Conservation (phyloP, 208 protist genomes). For the Leishmania martiniquensis region DNA sequence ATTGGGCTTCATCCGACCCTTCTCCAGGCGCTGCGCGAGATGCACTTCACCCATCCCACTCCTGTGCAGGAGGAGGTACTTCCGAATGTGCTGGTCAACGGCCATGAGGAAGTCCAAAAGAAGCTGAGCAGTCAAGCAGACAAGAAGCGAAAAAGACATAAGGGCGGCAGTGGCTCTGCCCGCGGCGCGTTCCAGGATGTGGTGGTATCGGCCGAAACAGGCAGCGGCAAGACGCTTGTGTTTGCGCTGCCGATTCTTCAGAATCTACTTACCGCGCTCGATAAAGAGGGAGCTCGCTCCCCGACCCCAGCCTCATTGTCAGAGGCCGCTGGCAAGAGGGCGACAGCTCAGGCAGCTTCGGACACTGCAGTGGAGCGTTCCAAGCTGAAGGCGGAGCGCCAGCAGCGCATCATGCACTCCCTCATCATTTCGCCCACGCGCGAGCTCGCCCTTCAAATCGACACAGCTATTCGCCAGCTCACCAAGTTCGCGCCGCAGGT, state of each 20-base stretch:
- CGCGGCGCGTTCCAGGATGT: conserved; percentile 54
- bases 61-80: conserved; percentile 89
- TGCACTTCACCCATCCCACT: conserved; percentile 86
- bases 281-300: conserved; percentile 15
- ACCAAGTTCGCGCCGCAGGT: conserved; percentile 59
- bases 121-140: conserved; percentile 2
- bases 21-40: conserved; percentile 60
- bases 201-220: conserved; percentile 94
- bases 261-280: conserved; percentile 44
- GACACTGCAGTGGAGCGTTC: conserved; percentile 2
- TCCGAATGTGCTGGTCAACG: conserved; percentile 44
- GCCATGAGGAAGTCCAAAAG: conserved; percentile 19
- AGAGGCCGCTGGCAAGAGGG: neutral
- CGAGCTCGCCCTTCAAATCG: conserved; percentile 98
- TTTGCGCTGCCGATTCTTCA: conserved; percentile 97
- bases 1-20: conserved; percentile 72
- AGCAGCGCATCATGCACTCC: conserved; percentile 71
- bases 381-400: conserved; percentile 6
- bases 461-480: conserved; percentile 75
- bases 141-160: conserved; percentile 29
- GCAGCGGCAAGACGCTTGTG: conserved; percentile 97
- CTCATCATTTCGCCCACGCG: conserved; percentile 98
- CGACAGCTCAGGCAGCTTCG: neutral
- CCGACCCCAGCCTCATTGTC: neutral
- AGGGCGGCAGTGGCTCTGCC: neutral